These are phyloP conservation scores for Trametes cinnabarina DNA, from an alignment of 768 basidiomycete genomes.

Conservation along the genomic window DNA sequence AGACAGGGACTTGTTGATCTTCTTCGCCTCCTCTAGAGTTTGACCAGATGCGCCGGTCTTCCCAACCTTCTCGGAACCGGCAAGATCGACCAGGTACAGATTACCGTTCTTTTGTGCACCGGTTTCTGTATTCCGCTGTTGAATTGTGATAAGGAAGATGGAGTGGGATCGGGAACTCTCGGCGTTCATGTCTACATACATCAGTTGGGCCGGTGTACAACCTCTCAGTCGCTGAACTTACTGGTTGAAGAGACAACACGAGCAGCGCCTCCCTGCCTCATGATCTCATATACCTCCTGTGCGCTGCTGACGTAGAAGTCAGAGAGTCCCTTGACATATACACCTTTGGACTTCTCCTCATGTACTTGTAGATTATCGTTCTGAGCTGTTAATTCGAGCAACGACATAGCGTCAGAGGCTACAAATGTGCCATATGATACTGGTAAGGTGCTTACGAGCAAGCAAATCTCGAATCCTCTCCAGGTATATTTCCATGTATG, in stretches of 20 bases:
- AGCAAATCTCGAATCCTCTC: slow-evolving; percentile 94
- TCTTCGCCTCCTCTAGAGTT: slow-evolving; percentile 98
- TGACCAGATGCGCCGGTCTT: slow-evolving; percentile 99
- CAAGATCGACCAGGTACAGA: slow-evolving; percentile 95
- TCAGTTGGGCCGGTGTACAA: too few species aligned
- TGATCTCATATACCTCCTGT: slow-evolving; percentile 96
- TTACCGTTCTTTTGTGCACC: slow-evolving; percentile 97
- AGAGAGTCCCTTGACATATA: slow-evolving; percentile 96
- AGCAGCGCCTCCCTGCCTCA: slow-evolving; percentile 92
- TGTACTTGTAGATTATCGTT: slow-evolving; percentile 99
- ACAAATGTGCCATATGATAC: background rate
- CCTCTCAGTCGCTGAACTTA: slow-evolving; percentile 44
- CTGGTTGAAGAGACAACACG: slow-evolving; percentile 93
- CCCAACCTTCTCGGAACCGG: slow-evolving; percentile 98
- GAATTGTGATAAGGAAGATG: slow-evolving; percentile 96
- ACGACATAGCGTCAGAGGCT: background rate
- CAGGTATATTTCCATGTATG: slow-evolving; percentile 99
- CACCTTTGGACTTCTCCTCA: slow-evolving; percentile 95
- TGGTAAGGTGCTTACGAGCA: slow-evolving; percentile 65
- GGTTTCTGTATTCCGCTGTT: slow-evolving; percentile 93
- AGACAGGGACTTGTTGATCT: slow-evolving; percentile 98
- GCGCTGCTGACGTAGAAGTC: slow-evolving; percentile 98
- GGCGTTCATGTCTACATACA: slow-evolving; percentile 94
- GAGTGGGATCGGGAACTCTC: slow-evolving; percentile 99
- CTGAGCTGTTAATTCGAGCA: slow-evolving; percentile 56